Conservation (phyloP, 2,329 filamentous ascomycete species). For the Blastomyces silverae region DNA sequence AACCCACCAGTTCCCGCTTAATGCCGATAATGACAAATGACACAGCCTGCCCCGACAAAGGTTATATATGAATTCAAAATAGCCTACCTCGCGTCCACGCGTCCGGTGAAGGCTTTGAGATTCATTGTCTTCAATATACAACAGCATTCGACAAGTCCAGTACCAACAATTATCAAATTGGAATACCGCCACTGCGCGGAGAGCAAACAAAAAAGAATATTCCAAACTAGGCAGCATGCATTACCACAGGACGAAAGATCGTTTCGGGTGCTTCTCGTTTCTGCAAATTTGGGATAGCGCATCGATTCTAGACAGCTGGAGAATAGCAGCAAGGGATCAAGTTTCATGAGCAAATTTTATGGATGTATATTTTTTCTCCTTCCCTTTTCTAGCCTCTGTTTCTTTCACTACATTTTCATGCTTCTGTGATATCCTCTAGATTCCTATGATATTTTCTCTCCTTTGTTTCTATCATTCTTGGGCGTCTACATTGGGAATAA, state of each 20-base stretch:
- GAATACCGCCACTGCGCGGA: background rate
- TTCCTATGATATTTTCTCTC: background rate
- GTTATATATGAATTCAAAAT: background rate
- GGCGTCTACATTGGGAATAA: background rate
- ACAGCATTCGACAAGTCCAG: background rate
- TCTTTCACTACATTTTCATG: background rate
- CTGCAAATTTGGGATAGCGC: background rate
- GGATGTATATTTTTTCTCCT: background rate
- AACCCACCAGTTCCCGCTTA: slow-evolving; percentile 35
- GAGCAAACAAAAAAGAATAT: background rate
- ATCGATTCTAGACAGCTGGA: background rate
- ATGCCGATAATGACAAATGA: slow-evolving; percentile 51
- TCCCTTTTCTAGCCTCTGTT: background rate
- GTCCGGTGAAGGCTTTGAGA: background rate
- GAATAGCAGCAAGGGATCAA: background rate
- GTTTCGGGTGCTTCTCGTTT: background rate
- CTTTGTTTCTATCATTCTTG: background rate
- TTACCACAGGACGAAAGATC: background rate
- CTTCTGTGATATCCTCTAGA: slow-evolving; percentile 23
- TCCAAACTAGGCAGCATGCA: background rate
- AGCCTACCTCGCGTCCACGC: background rate
- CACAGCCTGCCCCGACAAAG: slow-evolving; percentile 36
- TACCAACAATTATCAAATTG: background rate
- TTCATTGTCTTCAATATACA: background rate
- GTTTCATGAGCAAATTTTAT: background rate